Percentiles rank a stretch among this genome's conserved stretches.
phyloP scores from a whole-genome alignment of 768 basidiomycete species.

The Boletus reticuloceps region DNA sequence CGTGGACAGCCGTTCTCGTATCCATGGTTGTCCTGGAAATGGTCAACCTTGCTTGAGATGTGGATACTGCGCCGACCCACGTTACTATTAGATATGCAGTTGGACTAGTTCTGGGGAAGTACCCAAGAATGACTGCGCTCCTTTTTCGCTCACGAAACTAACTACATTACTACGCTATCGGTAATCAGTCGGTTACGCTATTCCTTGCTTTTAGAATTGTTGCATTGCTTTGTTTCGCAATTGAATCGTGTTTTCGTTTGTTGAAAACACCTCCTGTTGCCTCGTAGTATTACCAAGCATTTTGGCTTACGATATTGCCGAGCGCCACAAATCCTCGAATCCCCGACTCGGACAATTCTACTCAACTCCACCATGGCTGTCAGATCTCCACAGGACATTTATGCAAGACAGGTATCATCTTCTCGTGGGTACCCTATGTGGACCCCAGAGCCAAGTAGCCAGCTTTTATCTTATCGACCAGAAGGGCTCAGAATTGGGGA shows the following conservation, averaged over 20 bases:
- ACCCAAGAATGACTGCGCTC: background rate
- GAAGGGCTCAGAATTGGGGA: slow-evolving; percentile 38
- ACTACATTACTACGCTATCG: slow-evolving; percentile 5
- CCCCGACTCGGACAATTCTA: background rate
- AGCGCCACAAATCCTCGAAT: slow-evolving; percentile 10
- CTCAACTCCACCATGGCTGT: slow-evolving; percentile 14
- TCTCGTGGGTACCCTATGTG: slow-evolving; percentile 36
- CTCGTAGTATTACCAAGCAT: slow-evolving; percentile 11
- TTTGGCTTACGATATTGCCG: slow-evolving; percentile 3
- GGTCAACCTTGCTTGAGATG: slow-evolving; percentile 6
- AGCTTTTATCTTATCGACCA: slow-evolving; percentile 24
- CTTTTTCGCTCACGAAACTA: background rate
- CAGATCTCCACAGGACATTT: slow-evolving; percentile 24
- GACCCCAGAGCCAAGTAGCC: slow-evolving; percentile 32
- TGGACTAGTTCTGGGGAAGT: too few relatives aligned
- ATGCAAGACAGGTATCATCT: slow-evolving; percentile 23
- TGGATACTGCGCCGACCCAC: too few relatives aligned
- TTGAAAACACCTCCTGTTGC: background rate
- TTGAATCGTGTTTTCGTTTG: slow-evolving; percentile 4
- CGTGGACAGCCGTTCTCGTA: slow-evolving; percentile 8
- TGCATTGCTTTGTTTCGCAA: slow-evolving; percentile 16
- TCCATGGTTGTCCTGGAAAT: slow-evolving; percentile 2
- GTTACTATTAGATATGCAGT: too few relatives aligned
- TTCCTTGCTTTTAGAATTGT: slow-evolving; percentile 2
- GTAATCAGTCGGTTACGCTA: too few relatives aligned